Conservation (phyloP, 305 asterid species). For the Petunia hybrid region DNA sequence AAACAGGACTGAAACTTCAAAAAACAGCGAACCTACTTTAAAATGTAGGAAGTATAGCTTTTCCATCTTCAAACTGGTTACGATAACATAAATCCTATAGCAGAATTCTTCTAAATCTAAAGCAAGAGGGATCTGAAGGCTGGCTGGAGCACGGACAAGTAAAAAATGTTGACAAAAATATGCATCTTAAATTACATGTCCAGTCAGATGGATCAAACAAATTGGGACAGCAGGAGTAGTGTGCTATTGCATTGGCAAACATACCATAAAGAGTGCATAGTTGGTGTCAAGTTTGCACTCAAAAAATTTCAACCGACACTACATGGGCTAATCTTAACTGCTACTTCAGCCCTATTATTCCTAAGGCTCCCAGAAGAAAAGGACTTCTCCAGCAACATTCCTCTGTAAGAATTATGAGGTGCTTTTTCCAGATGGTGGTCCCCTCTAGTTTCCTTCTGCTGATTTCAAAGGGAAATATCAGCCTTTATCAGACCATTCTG, state of each 20-base stretch:
- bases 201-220: background rate
- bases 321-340: background rate
- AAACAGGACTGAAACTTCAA: background rate
- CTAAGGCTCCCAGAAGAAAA: background rate
- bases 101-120: background rate
- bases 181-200: background rate
- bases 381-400: background rate
- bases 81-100: background rate
- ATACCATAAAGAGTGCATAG: background rate
- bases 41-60: background rate
- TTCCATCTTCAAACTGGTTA: background rate
- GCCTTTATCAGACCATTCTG: background rate
- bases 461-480: background rate
- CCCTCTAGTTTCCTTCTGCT: background rate
- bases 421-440: background rate
- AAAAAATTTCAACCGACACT: background rate
- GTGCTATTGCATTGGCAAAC: background rate
- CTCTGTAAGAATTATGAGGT: background rate
- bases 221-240: background rate
- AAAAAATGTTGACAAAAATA: background rate
- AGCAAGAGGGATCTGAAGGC: constrained; percentile 19
- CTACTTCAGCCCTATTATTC: background rate
- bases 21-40: background rate
- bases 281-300: background rate
- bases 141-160: background rate